Conservation (phyloP, 1,284 basidiomycete species). For the Leccinum subrobustum region DNA sequence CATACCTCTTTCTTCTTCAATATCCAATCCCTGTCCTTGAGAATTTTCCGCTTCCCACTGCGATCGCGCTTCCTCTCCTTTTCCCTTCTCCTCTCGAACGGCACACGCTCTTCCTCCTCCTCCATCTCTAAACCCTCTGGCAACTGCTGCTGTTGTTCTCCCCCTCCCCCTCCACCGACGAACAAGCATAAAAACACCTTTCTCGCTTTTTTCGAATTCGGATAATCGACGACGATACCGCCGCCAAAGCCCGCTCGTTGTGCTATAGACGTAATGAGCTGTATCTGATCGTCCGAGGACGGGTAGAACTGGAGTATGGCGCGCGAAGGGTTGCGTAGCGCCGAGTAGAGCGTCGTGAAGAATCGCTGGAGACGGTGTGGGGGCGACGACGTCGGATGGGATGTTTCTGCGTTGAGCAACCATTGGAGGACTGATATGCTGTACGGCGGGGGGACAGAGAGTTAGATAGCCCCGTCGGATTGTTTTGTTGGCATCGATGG, state of each 20-base stretch:
- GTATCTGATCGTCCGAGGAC: slow-evolving; percentile 92
- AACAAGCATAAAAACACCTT: slow-evolving; percentile 92
- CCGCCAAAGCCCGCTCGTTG: slow-evolving; percentile 97
- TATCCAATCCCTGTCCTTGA: slow-evolving; percentile 80
- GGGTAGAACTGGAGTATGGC: slow-evolving; percentile 98
- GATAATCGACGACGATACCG: slow-evolving; percentile 95
- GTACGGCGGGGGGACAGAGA: neutral
- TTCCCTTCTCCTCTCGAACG: slow-evolving; percentile 70
- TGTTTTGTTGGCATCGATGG: no score
- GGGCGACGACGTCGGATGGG: slow-evolving; percentile 87
- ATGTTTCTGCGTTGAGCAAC: slow-evolving; percentile 96
- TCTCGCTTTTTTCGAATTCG: slow-evolving; percentile 91
- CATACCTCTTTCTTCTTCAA: slow-evolving; percentile 76
- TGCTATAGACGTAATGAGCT: slow-evolving; percentile 91
- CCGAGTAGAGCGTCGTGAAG: slow-evolving; percentile 95
- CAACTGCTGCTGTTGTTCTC: slow-evolving; percentile 51
- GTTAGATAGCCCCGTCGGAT: no score
- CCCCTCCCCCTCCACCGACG: slow-evolving; percentile 70
- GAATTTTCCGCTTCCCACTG: slow-evolving; percentile 59
- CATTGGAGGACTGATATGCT: slow-evolving; percentile 99
- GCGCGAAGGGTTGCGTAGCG: slow-evolving; percentile 87
- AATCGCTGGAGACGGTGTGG: slow-evolving; percentile 90
- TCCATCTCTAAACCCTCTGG: slow-evolving; percentile 76
- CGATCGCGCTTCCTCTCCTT: slow-evolving; percentile 54
- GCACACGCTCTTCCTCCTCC: slow-evolving; percentile 45